Conservation (phyloP, 2,329 filamentous ascomycete genomes). For the Colletotrichum gloeosporioides region DNA sequence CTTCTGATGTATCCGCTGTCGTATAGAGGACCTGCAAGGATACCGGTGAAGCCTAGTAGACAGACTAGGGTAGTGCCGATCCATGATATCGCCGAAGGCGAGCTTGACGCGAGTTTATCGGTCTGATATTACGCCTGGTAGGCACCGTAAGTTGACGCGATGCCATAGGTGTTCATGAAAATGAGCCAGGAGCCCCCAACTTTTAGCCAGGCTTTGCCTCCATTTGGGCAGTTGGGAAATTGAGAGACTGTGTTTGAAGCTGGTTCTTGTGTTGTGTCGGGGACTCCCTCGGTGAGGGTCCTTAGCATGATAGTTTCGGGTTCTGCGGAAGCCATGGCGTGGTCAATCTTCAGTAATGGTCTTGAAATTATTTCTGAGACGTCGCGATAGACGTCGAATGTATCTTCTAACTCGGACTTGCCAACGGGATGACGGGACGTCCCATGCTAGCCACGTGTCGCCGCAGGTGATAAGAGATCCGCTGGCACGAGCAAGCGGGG, state of each 20-base stretch:
- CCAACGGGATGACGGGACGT: neutral
- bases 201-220: conserved; percentile 51
- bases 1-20: conserved; percentile 50
- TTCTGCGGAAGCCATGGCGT: neutral
- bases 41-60: conserved; percentile 47
- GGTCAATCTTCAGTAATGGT: neutral
- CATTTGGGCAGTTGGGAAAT: conserved; percentile 11
- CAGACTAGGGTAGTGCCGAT: conserved; percentile 54
- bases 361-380: fast-evolving
- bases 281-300: neutral
- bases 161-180: conserved; percentile 50
- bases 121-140: conserved; percentile 58
- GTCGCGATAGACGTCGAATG: neutral
- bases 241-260: neutral
- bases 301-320: neutral
- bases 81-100: conserved; percentile 38
- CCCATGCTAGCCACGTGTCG: neutral
- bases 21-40: conserved; percentile 48
- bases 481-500: neutral
- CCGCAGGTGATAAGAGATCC: neutral
- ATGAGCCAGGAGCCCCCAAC: conserved; percentile 50
- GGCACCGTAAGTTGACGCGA: conserved; percentile 48
- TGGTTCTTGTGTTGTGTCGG: neutral
- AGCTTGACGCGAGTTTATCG: conserved; percentile 21
- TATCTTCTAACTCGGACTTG: neutral